Evolutionary conservation across 2,329 filamentous ascomycete genomes (phyloP).

Genomic region (Aspergillus uvarum): DNA sequence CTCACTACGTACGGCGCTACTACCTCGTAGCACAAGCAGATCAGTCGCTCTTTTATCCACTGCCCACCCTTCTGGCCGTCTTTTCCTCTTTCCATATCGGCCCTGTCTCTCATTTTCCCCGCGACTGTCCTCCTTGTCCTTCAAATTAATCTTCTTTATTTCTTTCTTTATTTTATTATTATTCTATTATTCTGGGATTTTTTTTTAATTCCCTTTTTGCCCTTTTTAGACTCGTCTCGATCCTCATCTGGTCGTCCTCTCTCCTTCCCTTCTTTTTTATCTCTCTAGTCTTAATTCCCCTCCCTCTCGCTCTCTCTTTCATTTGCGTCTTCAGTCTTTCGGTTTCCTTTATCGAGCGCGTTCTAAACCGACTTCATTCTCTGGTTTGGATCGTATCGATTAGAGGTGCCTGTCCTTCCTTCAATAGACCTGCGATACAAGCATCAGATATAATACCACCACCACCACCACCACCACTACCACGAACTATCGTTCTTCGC

Average conservation of each 20-base stretch:
- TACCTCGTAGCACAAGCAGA: constrained; percentile 36
- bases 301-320: constrained; percentile 26
- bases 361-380: constrained; percentile 16
- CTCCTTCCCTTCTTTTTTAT: constrained; percentile 23
- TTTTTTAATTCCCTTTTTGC: constrained; percentile 26
- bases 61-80: constrained; percentile 26
- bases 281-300: constrained; percentile 16
- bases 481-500: neutral
- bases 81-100: constrained; percentile 28
- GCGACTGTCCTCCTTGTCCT: constrained; percentile 24
- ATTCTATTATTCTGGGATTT: constrained; percentile 25
- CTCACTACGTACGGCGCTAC: constrained; percentile 30
- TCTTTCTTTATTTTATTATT: constrained; percentile 24
- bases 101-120: constrained; percentile 38
- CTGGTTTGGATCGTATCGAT: constrained; percentile 25
- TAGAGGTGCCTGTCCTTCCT: constrained; percentile 39
- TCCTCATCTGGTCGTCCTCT: constrained; percentile 34
- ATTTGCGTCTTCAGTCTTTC: constrained; percentile 22
- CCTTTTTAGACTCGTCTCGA: constrained; percentile 29
- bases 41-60: constrained; percentile 40
- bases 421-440: constrained; percentile 17
- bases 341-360: constrained; percentile 27
- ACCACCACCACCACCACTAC: neutral
- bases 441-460: constrained; percentile 27
- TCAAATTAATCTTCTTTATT: constrained; percentile 32